Evolutionary conservation across 345 rosid species (phyloP), one percentile per base, ranked within the genome.

Genomic region (Eucalyptus pauciflora): DNA sequence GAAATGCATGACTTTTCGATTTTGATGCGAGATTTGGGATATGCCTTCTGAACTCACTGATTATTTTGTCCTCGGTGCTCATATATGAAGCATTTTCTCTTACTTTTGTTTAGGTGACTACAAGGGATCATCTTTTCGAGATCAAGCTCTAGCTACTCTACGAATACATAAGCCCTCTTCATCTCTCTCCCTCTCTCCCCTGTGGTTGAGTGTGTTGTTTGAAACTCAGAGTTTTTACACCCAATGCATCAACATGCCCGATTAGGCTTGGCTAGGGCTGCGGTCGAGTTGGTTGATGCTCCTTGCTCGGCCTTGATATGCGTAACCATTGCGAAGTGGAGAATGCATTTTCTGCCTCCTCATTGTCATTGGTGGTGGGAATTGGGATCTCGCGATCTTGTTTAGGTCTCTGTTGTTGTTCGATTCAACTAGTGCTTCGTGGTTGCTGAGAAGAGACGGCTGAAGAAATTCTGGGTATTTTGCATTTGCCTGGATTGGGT

Each of bases 61-160:
- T 69, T 33, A 33, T 69, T 8, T 17, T 69, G 43, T 33, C 25
- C 33, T 17, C 33, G 45, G 45, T 10, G 25, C 13, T 69, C 80
- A 69, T 69, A 18, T 17, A 17, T 33, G 45, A 5, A 69, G 45
- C 80, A 17, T 33, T 24, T 69, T 69, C 45, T 33, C 45, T 17
- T 33, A 33, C 12, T 9, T 69, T 69, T 69, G 80, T 69, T 16
- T 31, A 8, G 43, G 22, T 33, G 54, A 51, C 54, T 20, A 51
- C 54, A 96, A 89, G 99, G 86, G 96, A 97, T 88, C 98, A 98
- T 88, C 98, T 98, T 29, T 90, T 96, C 87, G 97, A 98, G 88
- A 97, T 96, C 94, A 97, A 98, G 92, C 99, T 98, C 85, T 99
- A 98, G 91, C 99, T 96, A 86, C 99, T 98, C 87, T 98, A 99